Evolutionary conservation across 2,329 filamentous ascomycete species (phyloP).

Genomic region (Ascochyta viciae-villosae): DNA sequence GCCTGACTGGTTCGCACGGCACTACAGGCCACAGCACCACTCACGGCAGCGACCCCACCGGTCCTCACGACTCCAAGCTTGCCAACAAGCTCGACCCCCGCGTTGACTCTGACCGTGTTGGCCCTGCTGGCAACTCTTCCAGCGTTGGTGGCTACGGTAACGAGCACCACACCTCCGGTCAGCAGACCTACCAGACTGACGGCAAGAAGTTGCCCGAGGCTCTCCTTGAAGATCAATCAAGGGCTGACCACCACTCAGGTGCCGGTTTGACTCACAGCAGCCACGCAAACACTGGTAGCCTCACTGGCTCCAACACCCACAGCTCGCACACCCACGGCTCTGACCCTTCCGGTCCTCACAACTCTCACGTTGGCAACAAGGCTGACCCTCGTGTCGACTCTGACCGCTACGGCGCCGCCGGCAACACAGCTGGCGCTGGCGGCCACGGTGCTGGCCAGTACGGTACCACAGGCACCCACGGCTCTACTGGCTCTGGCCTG

Average conservation of each 20-base stretch:
- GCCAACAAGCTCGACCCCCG: slow-evolving; percentile 29
- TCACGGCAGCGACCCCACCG: slow-evolving; percentile 23
- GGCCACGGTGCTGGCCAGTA: slow-evolving; percentile 19
- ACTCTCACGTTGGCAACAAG: slow-evolving; percentile 22
- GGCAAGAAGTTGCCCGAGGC: slow-evolving; percentile 16
- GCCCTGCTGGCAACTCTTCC: slow-evolving; percentile 23
- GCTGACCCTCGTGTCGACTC: slow-evolving; percentile 39
- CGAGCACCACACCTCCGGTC: slow-evolving; percentile 17
- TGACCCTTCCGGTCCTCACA: slow-evolving; percentile 29
- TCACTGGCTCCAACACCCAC: slow-evolving; percentile 9
- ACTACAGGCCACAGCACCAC: slow-evolving; percentile 12
- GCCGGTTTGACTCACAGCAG: slow-evolving; percentile 20
- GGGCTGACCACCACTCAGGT: slow-evolving; percentile 20
- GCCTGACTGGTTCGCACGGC: slow-evolving; percentile 8
- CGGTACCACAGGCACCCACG: slow-evolving; percentile 15
- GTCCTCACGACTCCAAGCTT: slow-evolving; percentile 24
- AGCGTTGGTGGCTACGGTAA: slow-evolving; percentile 16
- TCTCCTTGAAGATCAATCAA: slow-evolving; percentile 15
- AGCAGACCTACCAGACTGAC: slow-evolving; percentile 16
- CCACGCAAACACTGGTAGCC: slow-evolving; percentile 21
- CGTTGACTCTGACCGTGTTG: slow-evolving; percentile 31
- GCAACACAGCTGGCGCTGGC: slow-evolving; percentile 28
- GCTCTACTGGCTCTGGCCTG: slow-evolving; percentile 16
- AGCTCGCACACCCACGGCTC: slow-evolving; percentile 11
- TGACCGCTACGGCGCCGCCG: slow-evolving; percentile 31